Evolutionary conservation across 169 alveolate species (phyloP).

Genomic region (Plasmodium adleri): DNA sequence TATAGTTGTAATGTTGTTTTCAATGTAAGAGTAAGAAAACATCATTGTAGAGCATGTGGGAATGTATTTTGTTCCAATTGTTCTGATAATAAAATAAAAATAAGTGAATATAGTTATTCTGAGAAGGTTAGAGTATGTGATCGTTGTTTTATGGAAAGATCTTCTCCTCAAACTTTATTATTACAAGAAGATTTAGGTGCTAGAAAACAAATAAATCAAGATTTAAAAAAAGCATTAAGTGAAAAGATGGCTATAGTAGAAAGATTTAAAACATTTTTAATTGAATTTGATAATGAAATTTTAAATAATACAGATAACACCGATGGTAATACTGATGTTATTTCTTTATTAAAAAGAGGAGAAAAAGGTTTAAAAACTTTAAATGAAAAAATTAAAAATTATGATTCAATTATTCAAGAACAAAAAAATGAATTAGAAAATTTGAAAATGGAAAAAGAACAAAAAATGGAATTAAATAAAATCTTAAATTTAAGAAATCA

Average conservation of each 20-base stretch:
- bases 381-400: conserved; percentile 53
- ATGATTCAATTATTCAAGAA: conserved; percentile 57
- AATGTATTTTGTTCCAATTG: conserved; percentile 76
- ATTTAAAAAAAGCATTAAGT: conserved; percentile 81
- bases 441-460: conserved; percentile 69
- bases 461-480: conserved; percentile 66
- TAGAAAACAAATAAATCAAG: conserved; percentile 84
- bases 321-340: conserved; percentile 31
- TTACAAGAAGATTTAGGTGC: conserved; percentile 87
- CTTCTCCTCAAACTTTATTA: conserved; percentile 83
- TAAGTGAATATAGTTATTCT: conserved; percentile 59
- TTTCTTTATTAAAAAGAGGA: conserved; percentile 50
- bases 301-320: conserved; percentile 38
- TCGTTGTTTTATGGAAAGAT: conserved; percentile 81
- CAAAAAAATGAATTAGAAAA: conserved; percentile 56
- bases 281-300: conserved; percentile 80
- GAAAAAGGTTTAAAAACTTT: conserved; percentile 63
- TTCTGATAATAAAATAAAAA: conserved; percentile 68
- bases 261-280: conserved; percentile 80
- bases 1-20: conserved; percentile 61
- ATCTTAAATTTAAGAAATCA: conserved; percentile 57
- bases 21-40: conserved; percentile 73
- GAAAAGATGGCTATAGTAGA: conserved; percentile 82
- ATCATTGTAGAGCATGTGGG: conserved; percentile 76
- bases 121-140: conserved; percentile 79